A percentile compares a stretch with the other conserved stretches of the same genome.
phyloP scores from a whole-genome alignment of 306 rosid species.

The Cucurbita ficifolia region DNA sequence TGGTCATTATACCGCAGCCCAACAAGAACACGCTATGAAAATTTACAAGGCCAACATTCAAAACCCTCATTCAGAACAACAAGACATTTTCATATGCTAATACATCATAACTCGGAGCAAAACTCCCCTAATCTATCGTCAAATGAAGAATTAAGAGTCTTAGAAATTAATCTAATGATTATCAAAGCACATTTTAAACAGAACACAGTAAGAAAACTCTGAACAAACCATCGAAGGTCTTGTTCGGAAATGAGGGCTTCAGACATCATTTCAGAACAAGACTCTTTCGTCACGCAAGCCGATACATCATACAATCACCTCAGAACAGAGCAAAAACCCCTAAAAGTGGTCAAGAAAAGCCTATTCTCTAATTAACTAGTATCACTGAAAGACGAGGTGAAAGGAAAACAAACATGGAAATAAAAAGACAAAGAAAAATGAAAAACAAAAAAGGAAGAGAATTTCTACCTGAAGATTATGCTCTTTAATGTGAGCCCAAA shows the following conservation, averaged over 20 bases:
- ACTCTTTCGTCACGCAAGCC: not conserved
- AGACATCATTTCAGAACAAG: not conserved
- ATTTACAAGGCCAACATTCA: not conserved
- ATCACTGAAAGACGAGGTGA: not conserved
- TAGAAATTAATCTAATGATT: not conserved
- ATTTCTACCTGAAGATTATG: conserved; percentile 77
- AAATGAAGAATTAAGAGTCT: not conserved
- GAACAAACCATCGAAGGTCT: not conserved
- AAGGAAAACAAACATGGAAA: not conserved
- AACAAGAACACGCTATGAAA: not conserved
- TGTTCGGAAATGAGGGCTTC: not conserved
- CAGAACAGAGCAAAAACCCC: not conserved
- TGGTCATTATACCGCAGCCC: not conserved
- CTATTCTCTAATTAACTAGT: not conserved
- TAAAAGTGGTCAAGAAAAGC: not conserved
- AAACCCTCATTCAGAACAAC: not conserved
- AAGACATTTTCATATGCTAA: not conserved
- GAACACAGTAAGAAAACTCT: not conserved
- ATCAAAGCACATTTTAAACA: not conserved
- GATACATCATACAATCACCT: not conserved
- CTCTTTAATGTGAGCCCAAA: conserved; percentile 91
- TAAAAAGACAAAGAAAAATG: not conserved
- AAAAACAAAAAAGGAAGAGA: not conserved
- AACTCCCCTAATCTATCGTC: not conserved
- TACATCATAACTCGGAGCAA: not conserved